Evolutionary conservation across 179 eudicot genomes (phyloP), one percentile per base, ranked within the genome.

Genomic region (Silene vulgaris): DNA sequence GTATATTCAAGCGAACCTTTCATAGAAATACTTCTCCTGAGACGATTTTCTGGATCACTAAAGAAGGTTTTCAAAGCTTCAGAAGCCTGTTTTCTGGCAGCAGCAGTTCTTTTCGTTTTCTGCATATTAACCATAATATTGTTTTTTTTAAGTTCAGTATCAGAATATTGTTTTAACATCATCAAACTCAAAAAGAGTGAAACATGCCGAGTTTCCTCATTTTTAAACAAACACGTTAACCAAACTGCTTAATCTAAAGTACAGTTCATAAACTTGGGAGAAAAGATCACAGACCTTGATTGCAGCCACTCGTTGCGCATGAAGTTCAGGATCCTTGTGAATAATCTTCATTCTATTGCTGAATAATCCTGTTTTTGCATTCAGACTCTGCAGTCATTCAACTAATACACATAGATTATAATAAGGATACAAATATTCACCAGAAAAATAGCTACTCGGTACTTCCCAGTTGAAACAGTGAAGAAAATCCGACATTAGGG

Each of bases 371-470:
- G 97, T 95, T 86, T 75, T 88, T 67, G 88, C 99, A 87, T 95
- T 95, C 71, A 95, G 93, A 87, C 96, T 95, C 99, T 95, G 99
- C 95, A 90, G 78, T 77, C 93, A 95, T 83, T 85, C 93, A 88
- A 89, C 98, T 92, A 94, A 88, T 88, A 72, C 78, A 40, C 80
- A 78, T 74, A 89, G 78, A 84, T 91, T 79, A 89, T 78, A 86
- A 86, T 78, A 84, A 73, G 40, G 82, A 79, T 69, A 71, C 48
- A 71, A 26, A 8, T 69, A 71, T 45, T 45, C 26, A 62, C 66
- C 5, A 26, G 57, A 63, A 37, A 1, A 28, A 4, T 19, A 40
- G 28, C 64, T 19, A 13, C 40, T 1, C 65, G 5, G 6, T 32
- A 37, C 9, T 37, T 8, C 16, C 5, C 17, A 29, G 16, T 3